A percentile compares a stretch with the other conserved stretches of the same genome.
Evolutionary conservation across 1,139 yeast species (phyloP).

Genomic region (Kodamaea ohmeri): DNA sequence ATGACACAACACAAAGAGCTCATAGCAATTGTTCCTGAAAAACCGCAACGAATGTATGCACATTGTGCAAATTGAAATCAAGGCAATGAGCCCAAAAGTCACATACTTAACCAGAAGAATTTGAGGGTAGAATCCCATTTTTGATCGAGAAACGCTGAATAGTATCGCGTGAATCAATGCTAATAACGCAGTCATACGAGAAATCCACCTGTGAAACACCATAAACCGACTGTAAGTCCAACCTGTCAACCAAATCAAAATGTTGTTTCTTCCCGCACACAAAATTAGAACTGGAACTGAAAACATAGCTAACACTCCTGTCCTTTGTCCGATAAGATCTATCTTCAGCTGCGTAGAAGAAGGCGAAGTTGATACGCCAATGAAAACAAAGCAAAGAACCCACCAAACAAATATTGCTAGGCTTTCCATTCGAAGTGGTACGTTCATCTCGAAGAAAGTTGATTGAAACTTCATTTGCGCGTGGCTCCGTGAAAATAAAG

Average conservation of each 20-base stretch:
- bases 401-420: background rate
- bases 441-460: background rate
- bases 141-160: slow-evolving; percentile 10
- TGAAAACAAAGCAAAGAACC: background rate
- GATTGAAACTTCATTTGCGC: slow-evolving; percentile 7
- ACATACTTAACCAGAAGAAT: slow-evolving; percentile 1
- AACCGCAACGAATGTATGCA: slow-evolving; percentile 16
- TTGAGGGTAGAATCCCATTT: slow-evolving; percentile 1
- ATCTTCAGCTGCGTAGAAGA: background rate
- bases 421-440: background rate
- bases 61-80: slow-evolving; percentile 13
- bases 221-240: slow-evolving; percentile 22
- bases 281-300: slow-evolving; percentile 11
- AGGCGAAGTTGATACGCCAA: background rate
- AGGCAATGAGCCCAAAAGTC: slow-evolving; percentile 18
- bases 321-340: slow-evolving; percentile 4
- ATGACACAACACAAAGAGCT: slow-evolving; percentile 20
- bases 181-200: slow-evolving; percentile 18
- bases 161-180: slow-evolving; percentile 19
- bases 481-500: slow-evolving; percentile 5
- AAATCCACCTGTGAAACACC: slow-evolving; percentile 24
- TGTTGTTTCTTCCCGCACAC: slow-evolving; percentile 27
- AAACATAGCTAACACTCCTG: slow-evolving; percentile 1
- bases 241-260: slow-evolving; percentile 27
- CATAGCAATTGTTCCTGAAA: slow-evolving; percentile 18